These are phyloP conservation scores for Diplodia scrobiculata DNA, from an alignment of 2,329 filamentous ascomycete genomes.

Conservation along the genomic window DNA sequence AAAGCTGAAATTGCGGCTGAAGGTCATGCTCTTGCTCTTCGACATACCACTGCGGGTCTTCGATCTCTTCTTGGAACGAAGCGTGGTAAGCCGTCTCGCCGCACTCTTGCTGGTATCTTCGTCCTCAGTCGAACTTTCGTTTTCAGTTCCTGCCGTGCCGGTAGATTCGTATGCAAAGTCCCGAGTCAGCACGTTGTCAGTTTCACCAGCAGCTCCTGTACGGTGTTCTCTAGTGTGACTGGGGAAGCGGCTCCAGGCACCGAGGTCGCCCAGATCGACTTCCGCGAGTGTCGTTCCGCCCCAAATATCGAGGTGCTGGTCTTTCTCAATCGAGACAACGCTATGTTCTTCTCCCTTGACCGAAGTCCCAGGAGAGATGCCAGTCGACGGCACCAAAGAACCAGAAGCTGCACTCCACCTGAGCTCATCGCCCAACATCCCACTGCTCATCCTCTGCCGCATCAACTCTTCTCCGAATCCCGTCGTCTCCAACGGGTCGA, in stretches of 20 bases:
- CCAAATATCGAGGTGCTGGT: slow-evolving; percentile 7
- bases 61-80: slow-evolving; percentile 18
- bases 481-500: slow-evolving; percentile 11
- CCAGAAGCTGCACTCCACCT: background rate
- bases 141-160: slow-evolving; percentile 34
- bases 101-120: slow-evolving; percentile 33
- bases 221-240: slow-evolving; percentile 50
- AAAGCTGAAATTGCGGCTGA: slow-evolving; percentile 45
- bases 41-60: slow-evolving; percentile 32
- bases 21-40: slow-evolving; percentile 46
- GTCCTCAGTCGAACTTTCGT: slow-evolving; percentile 34
- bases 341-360: background rate
- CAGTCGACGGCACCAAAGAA: background rate
- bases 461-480: background rate
- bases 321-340: background rate
- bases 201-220: slow-evolving; percentile 44
- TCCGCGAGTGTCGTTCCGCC: slow-evolving; percentile 2
- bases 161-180: slow-evolving; percentile 48
- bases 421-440: slow-evolving; percentile 12
- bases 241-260: slow-evolving; percentile 52
- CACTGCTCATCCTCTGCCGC: background rate
- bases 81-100: slow-evolving; percentile 7
- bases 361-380: slow-evolving; percentile 10
- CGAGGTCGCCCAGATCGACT: slow-evolving; percentile 30
- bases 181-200: slow-evolving; percentile 46